Percentiles rank a stretch among this genome's conserved stretches.
Conservation (phyloP, 768 basidiomycete genomes). For the Auricularia heimuer region DNA sequence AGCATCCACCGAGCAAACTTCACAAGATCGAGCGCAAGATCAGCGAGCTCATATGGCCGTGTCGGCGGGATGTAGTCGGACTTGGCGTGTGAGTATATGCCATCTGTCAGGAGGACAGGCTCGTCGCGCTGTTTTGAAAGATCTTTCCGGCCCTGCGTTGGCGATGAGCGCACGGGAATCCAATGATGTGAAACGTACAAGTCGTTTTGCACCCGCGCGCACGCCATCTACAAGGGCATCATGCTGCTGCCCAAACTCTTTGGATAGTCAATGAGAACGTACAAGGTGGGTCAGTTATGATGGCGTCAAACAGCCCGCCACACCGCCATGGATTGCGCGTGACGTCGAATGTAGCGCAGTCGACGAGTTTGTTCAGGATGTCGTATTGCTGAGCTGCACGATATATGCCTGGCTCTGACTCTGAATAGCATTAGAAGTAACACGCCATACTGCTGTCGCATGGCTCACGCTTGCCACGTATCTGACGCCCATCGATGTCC, state of each 20-base stretch:
- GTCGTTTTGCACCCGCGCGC: constrained; percentile 73
- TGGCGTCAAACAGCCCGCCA: constrained; percentile 86
- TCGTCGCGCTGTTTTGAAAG: not conserved
- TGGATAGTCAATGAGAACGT: constrained; percentile 6
- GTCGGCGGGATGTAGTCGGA: constrained; percentile 71
- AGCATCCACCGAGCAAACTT: constrained; percentile 73
- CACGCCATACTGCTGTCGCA: not conserved
- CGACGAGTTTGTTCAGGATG: constrained; percentile 59
- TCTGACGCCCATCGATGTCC: constrained; percentile 95
- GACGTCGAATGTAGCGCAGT: constrained; percentile 88
- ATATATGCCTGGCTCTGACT: constrained; percentile 54
- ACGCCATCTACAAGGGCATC: constrained; percentile 60
- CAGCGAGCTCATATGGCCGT: constrained; percentile 84
- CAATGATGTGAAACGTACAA: constrained; percentile 17
- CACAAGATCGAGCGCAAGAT: constrained; percentile 73
- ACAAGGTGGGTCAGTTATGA: constrained; percentile 94
- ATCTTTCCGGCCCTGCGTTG: not conserved
- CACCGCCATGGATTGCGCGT: constrained; percentile 83
- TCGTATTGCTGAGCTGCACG: constrained; percentile 82
- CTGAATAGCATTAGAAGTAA: constrained; percentile 16
- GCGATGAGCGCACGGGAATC: not conserved
- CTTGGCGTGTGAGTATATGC: not conserved
- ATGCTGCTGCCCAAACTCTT: too few species aligned
- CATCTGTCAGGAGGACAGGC: not conserved
- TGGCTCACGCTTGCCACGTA: constrained; percentile 76